Evolutionary conservation across 2,329 filamentous ascomycete genomes (phyloP).

Genomic region (Lachnellula subtilissima): DNA sequence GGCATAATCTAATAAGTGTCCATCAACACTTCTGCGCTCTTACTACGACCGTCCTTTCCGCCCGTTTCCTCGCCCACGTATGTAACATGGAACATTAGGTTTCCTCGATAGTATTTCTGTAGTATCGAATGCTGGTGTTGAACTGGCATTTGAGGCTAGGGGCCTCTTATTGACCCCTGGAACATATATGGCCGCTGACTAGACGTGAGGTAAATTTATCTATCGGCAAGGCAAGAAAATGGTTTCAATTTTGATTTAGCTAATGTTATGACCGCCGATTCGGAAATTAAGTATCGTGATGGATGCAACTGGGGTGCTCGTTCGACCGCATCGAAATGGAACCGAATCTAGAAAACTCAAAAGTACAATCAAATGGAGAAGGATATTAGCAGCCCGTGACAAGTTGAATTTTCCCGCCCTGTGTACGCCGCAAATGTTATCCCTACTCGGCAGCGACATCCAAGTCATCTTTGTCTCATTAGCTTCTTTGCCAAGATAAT

Average conservation of each 20-base stretch:
- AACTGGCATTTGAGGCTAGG: too few species aligned
- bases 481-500: background rate
- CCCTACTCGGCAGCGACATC: slow-evolving; percentile 73
- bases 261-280: slow-evolving; percentile 13
- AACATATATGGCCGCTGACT: background rate
- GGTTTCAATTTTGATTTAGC: slow-evolving; percentile 6
- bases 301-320: slow-evolving; percentile 2
- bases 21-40: too few species aligned
- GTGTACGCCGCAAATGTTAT: slow-evolving; percentile 19
- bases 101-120: too few species aligned
- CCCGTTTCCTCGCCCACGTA: too few species aligned
- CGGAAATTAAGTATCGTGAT: slow-evolving; percentile 1
- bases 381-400: slow-evolving; percentile 24
- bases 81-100: too few species aligned
- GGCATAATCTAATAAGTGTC: too few species aligned
- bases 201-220: background rate
- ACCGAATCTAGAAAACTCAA: slow-evolving; percentile 32
- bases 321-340: slow-evolving; percentile 17
- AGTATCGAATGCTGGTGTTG: too few species aligned
- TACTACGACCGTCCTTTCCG: too few species aligned
- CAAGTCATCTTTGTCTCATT: slow-evolving; percentile 75
- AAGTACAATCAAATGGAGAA: slow-evolving; percentile 27
- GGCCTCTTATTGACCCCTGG: background rate
- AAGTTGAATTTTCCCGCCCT: slow-evolving; percentile 26
- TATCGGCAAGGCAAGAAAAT: background rate